Percentiles rank a stretch among this genome's conserved stretches.
Evolutionary conservation across 306 rosid species (phyloP).

Genomic region (Gastrolobium villosum): DNA sequence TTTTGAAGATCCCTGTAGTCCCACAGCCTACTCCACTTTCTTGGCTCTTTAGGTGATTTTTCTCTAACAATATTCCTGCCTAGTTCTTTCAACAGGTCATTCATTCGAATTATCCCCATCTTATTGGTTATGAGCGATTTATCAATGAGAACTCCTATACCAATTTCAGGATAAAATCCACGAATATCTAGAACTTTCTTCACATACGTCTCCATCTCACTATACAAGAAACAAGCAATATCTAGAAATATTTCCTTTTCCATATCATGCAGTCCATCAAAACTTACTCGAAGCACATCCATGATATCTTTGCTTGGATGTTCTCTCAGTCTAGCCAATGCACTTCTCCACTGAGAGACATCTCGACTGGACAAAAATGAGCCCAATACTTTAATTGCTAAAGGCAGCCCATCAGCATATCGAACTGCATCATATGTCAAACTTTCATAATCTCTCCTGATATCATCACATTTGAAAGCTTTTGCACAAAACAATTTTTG

Average conservation of each 20-base stretch:
- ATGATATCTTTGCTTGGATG: not conserved
- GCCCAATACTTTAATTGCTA: slow-evolving; percentile 41
- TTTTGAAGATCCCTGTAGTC: not conserved
- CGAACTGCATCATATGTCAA: not conserved
- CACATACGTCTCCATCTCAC: fast-evolving
- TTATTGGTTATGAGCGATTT: slow-evolving; percentile 22
- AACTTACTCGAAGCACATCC: slow-evolving; percentile 33
- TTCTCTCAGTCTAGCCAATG: slow-evolving; percentile 12
- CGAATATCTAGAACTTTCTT: not conserved
- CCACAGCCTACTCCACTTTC: slow-evolving; percentile 46
- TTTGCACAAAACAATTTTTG: slow-evolving; percentile 29
- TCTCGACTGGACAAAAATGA: not conserved
- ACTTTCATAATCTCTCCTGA: not conserved
- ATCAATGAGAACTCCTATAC: slow-evolving; percentile 36
- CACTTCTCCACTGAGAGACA: slow-evolving; percentile 2
- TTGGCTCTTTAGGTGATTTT: slow-evolving; percentile 41
- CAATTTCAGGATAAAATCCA: slow-evolving; percentile 16
- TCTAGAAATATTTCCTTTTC: slow-evolving; percentile 46
- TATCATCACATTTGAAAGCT: not conserved
- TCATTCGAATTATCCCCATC: fast-evolving
- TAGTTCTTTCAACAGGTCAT: slow-evolving; percentile 32
- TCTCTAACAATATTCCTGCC: slow-evolving; percentile 37
- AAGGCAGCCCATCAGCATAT: slow-evolving; percentile 33
- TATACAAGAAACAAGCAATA: slow-evolving; percentile 16
- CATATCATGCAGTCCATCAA: not conserved